Conservation (phyloP, 495 filamentous ascomycete species). For the Penicillium argentinense region DNA sequence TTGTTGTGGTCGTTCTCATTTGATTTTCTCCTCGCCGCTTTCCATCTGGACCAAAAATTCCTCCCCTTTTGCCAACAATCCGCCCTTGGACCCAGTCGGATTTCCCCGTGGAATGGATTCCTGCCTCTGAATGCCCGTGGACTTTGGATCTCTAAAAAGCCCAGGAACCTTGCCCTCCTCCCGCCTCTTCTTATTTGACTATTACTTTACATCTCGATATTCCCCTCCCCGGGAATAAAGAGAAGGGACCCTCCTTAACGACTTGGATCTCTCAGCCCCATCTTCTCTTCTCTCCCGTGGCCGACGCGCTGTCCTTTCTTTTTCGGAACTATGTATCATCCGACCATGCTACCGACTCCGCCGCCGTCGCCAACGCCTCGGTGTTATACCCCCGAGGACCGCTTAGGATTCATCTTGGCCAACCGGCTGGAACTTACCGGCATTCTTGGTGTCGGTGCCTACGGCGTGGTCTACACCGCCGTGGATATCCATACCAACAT, state of each 20-base stretch:
- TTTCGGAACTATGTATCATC: conserved; percentile 49
- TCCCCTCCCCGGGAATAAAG: not conserved
- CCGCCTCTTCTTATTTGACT: not conserved
- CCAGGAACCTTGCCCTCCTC: not conserved
- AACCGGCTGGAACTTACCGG: conserved; percentile 77
- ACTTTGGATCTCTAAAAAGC: conserved; percentile 11
- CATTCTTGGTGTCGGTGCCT: conserved; percentile 90
- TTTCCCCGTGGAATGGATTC: conserved; percentile 20
- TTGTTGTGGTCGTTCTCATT: not conserved
- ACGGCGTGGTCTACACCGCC: conserved; percentile 95
- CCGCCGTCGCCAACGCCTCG: conserved; percentile 55
- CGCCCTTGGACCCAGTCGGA: conserved; percentile 6
- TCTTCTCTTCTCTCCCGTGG: conserved; percentile 16
- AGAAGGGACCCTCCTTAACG: not conserved
- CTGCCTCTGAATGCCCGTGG: conserved; percentile 13
- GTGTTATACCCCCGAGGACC: conserved; percentile 71
- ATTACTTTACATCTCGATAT: conserved; percentile 1
- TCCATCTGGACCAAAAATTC: not conserved
- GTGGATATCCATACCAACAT: conserved; percentile 80
- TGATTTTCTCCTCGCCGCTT: not conserved
- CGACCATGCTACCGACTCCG: conserved; percentile 60
- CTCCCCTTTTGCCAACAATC: not conserved
- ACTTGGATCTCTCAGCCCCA: conserved; percentile 18
- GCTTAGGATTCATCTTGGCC: conserved; percentile 80
- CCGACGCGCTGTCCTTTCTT: no score